Base-by-base conservation (phyloP, 192 early-diverging fungal species). In the Obelidium mucronatum region DNA sequence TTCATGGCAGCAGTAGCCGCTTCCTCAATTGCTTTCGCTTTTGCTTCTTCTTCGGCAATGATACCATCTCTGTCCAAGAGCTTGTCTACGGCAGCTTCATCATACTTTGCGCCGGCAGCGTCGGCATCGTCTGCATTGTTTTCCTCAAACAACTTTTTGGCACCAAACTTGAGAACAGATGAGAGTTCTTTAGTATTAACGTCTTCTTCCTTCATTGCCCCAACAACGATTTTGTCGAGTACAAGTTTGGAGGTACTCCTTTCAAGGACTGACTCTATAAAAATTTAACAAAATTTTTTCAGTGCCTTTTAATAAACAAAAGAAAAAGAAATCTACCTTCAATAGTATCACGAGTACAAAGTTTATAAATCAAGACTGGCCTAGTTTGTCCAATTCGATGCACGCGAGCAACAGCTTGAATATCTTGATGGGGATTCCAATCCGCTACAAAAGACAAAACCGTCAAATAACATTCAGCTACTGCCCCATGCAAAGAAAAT, bases 181-280 rank as follows among this genome's bases (percentile, higher is more conserved):
- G 88, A 84, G 0, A 92, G 73, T 55, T 93, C 90, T 11, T 85
- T 79, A 1, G 82, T 73, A 37, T 87, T 84, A 13, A 86, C 44
- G 6, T 83, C 82, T 36, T 89, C 81, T 31, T 85, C 84, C 37
- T 90, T 84, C 93, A 93, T 91, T 28, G 82, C 83, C 53, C 90
- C 90, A 17, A 94, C 92, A 36, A 94, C 87, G 31, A 94, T 73
- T 76, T 93, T 91, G 79, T 93, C 90, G 39, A 92, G 73, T 0
- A 91, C 88, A 76, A 94, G 84, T 78, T 94, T 94, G 63, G 85
- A 84, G 68, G 92, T 94, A 15, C 87, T 92, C 0, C 91, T 83
- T 73, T 94, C 88, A 8, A 94, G 74, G 58, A 94, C 92, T n/a
- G 85, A 82, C 67, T 91, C 91, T 82, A 52, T 24, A 36, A 53